Base-by-base conservation (phyloP, 2,329 filamentous ascomycete genomes). In the Trichophyton equinum region DNA sequence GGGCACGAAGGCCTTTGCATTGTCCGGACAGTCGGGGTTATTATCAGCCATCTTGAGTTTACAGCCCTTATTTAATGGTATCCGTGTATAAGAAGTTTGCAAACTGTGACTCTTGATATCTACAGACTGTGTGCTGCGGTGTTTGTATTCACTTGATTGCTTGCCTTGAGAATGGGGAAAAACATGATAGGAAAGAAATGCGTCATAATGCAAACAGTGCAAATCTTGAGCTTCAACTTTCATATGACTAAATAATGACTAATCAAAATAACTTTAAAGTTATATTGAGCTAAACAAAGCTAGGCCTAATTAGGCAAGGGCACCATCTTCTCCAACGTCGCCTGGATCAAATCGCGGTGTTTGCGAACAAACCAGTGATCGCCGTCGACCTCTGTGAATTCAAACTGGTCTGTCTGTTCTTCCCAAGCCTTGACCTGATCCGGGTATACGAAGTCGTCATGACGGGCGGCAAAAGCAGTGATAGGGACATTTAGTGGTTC, bases 1-100 rank as follows among this genome's bases (percentile, higher is more conserved):
- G 36, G 77, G 77, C 69, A 78, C 76, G 60, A 78, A 78, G 66
- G 76, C 76, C 72, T 78, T 79, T 62, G 71, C 72, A n/a, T 67
- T 71, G 11, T 62, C 62, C 20, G 75, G 71, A 40, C 69, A 73
- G 61, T 77, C 74, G 8, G 70, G 64, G 22, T 71, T 63, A 5
- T 70, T 44, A 11, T 62, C 70, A 47, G 68, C 60, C 74, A 76
- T 73, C 59, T 62, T 61, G 33, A 33, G 6, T 51, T 30, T 30
- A 30, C 27, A 30, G 5, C 27, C 2, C 27, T 30, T 7, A 30
- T 30, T 30, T 30, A 30, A 30, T 30, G 27, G 27, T 30, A 11
- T 49, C 18, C 27, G 25, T 2, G 5, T n/a, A 44, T 44, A 3
- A 0, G 40, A n/a, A 15, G 40, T 44, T 18, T 44, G 13, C 15